Percentiles rank a stretch among this genome's conserved stretches.
Evolutionary conservation across 768 basidiomycete genomes (phyloP).

Genomic region (Trametes cinnabarina): DNA sequence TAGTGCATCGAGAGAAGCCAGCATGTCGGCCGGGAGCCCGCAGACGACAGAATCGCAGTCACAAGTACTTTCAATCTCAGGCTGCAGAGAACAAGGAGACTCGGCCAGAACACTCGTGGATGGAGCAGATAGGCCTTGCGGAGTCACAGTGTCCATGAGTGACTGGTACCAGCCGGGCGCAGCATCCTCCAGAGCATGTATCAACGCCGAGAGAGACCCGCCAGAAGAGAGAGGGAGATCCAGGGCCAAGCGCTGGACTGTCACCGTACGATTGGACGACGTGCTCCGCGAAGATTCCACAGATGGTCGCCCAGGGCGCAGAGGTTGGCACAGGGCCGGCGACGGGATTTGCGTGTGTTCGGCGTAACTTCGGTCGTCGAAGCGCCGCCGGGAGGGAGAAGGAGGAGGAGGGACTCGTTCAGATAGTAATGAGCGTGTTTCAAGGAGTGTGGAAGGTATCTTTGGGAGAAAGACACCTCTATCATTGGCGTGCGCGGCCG

Average conservation of each 20-base stretch:
- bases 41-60: not conserved
- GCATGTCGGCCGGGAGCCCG: not conserved
- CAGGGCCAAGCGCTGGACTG: constrained; percentile 14
- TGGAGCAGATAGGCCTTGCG: not conserved
- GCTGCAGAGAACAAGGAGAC: no score
- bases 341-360: not conserved
- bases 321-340: not conserved
- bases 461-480: not conserved
- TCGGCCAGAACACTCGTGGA: not conserved
- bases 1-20: constrained; percentile 7
- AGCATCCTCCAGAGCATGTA: constrained; percentile 14
- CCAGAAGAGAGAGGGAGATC: constrained; percentile 12
- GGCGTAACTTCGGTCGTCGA: not conserved
- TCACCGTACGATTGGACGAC: constrained; percentile 7
- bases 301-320: not conserved
- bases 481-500: not conserved
- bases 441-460: not conserved
- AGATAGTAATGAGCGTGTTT: constrained; percentile 7
- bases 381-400: no score
- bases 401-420: not conserved
- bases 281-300: not conserved
- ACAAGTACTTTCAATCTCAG: not conserved
- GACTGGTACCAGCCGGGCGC: constrained; percentile 19
- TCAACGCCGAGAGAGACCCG: constrained; percentile 10
- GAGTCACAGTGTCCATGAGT: constrained; percentile 13